Base-by-base conservation (phyloP, 1,284 basidiomycete genomes). In the Moesziomyces sp. region DNA sequence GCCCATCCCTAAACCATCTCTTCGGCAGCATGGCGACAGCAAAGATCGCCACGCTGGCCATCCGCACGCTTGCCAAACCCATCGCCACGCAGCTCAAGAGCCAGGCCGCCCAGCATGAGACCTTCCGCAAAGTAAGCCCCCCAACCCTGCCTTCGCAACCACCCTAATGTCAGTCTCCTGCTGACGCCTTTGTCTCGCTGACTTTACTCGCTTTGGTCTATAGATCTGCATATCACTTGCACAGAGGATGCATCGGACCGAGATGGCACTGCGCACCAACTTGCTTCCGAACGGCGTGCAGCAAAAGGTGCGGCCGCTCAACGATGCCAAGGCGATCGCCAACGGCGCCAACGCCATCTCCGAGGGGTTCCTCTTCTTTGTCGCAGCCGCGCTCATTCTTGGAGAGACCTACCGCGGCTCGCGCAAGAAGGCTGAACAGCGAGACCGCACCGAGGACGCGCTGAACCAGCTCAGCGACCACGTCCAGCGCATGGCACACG, bases 51-150 rank as follows among this genome's bases (percentile, higher is more conserved):
- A 77, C 79, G 16, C 52, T 84, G 30, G 75, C 71, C 21, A 81
- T 84, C 16, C 66, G 79, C 5, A 84, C 82, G 42, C 66, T 83
- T 0, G 80, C 81, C 43, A 84, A 84, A 52, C 82, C 82, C 38
- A 83, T 84, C n/a, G 82, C 82, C 9, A 79, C 76, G 1, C 74
- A 78, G 46, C 58, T 84, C 46, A 83, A 83, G 58, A 61, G 60
- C 13, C 81, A 82, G 55, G 82, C 82, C 2, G 76, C 70, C 2
- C 67, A 79, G 46, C 80, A 84, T 61, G 76, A 83, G 40, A 54
- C 69, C 13, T 84, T 84, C 49, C 67, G 73, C 13, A 74, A 73
- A 54, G 63, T 77, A 30, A 48, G 76, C 44, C 21, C 21, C 21
- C 21, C 21, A 21, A 26, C 13, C 35, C 1, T 19, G 16, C 28